Evolutionary conservation across 1,139 yeast species (phyloP).

Genomic region (Yamadazyma mexicana): DNA sequence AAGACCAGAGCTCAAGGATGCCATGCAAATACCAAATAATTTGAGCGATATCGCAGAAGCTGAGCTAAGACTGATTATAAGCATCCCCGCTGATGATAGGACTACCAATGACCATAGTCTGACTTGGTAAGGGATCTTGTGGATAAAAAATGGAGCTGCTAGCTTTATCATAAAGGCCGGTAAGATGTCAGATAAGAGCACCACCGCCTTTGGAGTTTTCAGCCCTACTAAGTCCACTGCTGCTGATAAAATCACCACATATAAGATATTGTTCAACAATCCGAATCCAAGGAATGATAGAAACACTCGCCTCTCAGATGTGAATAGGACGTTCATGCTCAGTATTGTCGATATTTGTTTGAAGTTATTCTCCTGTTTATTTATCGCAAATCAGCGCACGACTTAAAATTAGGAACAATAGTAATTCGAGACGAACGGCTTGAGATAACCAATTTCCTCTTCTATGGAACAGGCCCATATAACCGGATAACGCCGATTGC

Average conservation of each 20-base stretch:
- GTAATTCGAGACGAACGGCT: no score
- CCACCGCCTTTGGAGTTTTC: slow-evolving; percentile 79
- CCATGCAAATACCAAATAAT: slow-evolving; percentile 73
- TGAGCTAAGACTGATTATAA: slow-evolving; percentile 53
- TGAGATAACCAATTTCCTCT: no score
- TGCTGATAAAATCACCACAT: slow-evolving; percentile 88
- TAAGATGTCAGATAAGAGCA: slow-evolving; percentile 79
- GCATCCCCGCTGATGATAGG: slow-evolving; percentile 76
- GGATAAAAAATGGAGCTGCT: slow-evolving; percentile 77
- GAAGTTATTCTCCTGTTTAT: not conserved
- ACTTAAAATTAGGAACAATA: no score
- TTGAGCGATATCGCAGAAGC: slow-evolving; percentile 31
- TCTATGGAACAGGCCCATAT: no score
- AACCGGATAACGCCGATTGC: no score
- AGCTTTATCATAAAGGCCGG: slow-evolving; percentile 78
- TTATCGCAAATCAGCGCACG: not conserved
- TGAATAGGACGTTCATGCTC: slow-evolving; percentile 9
- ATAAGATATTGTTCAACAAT: slow-evolving; percentile 79
- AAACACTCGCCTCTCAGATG: slow-evolving; percentile 28
- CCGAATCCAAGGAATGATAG: slow-evolving; percentile 80
- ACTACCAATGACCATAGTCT: slow-evolving; percentile 58
- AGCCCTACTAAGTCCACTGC: slow-evolving; percentile 91
- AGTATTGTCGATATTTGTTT: not conserved
- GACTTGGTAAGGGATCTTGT: slow-evolving; percentile 54
- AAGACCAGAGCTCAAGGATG: slow-evolving; percentile 82